phyloP scores from a whole-genome alignment of 345 rosid genomes.

The Eutrema japonicum region DNA sequence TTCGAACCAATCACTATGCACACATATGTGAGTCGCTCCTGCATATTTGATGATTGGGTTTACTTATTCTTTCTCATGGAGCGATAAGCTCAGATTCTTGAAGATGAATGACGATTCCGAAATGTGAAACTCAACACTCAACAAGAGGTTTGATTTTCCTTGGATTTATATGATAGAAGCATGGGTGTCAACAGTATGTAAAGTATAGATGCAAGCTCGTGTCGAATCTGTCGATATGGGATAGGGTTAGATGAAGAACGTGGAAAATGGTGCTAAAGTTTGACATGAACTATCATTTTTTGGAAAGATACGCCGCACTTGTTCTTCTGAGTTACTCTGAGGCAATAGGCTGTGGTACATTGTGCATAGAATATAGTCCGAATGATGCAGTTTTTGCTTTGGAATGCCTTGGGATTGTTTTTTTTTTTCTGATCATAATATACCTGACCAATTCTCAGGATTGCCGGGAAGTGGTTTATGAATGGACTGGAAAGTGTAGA shows the following conservation, averaged over 20 bases:
- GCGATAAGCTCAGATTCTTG: slow-evolving; percentile 8
- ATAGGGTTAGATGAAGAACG: background rate
- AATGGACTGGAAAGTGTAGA: slow-evolving; percentile 95
- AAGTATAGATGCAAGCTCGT: slow-evolving; percentile 1
- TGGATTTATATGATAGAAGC: background rate
- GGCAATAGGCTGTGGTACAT: slow-evolving; percentile 19
- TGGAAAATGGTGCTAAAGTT: background rate
- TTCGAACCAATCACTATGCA: background rate
- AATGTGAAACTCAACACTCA: background rate
- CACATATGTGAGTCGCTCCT: slow-evolving; percentile 5
- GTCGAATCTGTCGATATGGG: background rate
- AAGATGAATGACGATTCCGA: slow-evolving; percentile 8
- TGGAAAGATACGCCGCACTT: no score
- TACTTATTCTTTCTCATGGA: background rate
- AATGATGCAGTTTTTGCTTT: slow-evolving; percentile 21
- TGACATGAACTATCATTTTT: background rate
- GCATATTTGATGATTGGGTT: background rate
- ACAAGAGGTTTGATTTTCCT: background rate
- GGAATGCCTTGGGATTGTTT: slow-evolving; percentile 4
- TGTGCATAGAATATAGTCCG: slow-evolving; percentile 4
- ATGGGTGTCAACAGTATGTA: background rate
- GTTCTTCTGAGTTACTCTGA: background rate
- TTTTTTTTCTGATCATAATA: slow-evolving; percentile 14
- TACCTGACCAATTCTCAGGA: slow-evolving; percentile 54
- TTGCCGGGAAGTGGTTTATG: slow-evolving; percentile 85